These are phyloP conservation scores for Hsuehochloa calcarea DNA, from an alignment of 176 grass and related monocot species.

Conservation along the genomic window DNA sequence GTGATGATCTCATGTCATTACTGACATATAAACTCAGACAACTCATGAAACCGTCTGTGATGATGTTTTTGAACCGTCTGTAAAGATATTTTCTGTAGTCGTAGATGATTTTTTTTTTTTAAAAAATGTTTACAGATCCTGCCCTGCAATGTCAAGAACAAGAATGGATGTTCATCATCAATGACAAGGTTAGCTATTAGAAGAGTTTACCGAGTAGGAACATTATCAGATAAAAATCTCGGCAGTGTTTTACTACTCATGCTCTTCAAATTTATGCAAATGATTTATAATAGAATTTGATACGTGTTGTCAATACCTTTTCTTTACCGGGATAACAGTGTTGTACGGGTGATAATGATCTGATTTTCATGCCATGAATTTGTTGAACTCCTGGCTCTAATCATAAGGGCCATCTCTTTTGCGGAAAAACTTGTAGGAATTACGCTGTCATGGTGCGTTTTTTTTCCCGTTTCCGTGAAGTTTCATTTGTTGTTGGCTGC, in stretches of 20 bases:
- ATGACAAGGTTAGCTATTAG: background rate
- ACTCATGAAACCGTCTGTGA: no score
- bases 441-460: background rate
- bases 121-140: slow-evolving; percentile 24
- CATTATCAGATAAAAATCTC: background rate
- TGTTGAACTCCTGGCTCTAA: slow-evolving; percentile 3
- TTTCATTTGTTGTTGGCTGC: background rate
- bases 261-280: slow-evolving; percentile 5
- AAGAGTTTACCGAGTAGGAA: background rate
- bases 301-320: background rate
- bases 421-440: background rate
- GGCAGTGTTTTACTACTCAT: background rate
- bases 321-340: background rate
- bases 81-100: no score
- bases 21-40: no score
- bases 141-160: background rate
- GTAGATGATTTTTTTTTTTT: background rate
- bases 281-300: background rate
- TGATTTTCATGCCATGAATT: background rate
- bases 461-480: background rate
- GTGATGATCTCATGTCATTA: no score
- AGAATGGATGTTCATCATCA: background rate
- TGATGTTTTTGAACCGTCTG: no score
- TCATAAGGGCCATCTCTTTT: background rate
- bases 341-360: no score